Percentiles rank a stretch among this genome's conserved stretches.
Conservation (phyloP, 495 filamentous ascomycete species). For the Daldinia caldariorum region DNA sequence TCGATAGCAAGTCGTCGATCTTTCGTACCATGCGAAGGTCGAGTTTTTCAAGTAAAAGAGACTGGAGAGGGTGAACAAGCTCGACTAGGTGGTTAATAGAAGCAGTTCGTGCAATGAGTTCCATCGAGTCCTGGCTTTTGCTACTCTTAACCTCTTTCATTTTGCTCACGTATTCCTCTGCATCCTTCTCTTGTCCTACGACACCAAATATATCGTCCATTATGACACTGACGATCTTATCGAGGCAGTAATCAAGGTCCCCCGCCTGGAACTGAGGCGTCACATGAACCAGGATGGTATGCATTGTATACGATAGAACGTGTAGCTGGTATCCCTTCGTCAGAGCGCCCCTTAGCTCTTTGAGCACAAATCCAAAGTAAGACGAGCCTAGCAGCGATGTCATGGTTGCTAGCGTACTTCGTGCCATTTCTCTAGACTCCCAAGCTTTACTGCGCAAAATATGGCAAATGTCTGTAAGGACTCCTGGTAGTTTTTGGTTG, state of each 20-base stretch:
- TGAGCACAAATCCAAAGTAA: conserved; percentile 92
- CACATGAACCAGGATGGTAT: conserved; percentile 83
- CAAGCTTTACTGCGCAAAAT: conserved; percentile 89
- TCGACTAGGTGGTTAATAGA: conserved; percentile 77
- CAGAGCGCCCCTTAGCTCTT: conserved; percentile 85
- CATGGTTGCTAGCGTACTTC: conserved; percentile 87
- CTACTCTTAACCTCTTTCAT: conserved; percentile 98
- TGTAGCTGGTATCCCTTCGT: conserved; percentile 90
- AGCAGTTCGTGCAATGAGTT: conserved; percentile 82
- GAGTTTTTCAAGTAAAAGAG: conserved; percentile 82
- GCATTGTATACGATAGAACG: conserved; percentile 92
- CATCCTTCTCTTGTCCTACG: conserved; percentile 97
- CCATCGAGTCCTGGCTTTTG: conserved; percentile 98
- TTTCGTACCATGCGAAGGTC: conserved; percentile 81
- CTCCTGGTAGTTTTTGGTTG: conserved; percentile 75
- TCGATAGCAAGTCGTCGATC: conserved; percentile 86
- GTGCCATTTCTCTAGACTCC: conserved; percentile 88
- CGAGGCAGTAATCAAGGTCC: conserved; percentile 87
- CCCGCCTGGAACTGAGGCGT: conserved; percentile 80
- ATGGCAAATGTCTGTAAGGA: conserved; percentile 90
- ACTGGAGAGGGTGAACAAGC: conserved; percentile 78
- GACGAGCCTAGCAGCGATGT: conserved; percentile 77
- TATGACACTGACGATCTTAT: conserved; percentile 78
- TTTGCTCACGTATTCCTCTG: conserved; percentile 90
- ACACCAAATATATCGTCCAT: conserved; percentile 98